Percentiles rank a stretch among this genome's conserved stretches.
Evolutionary conservation across 768 basidiomycete species (phyloP).

Genomic region (Lentinus brumalis): DNA sequence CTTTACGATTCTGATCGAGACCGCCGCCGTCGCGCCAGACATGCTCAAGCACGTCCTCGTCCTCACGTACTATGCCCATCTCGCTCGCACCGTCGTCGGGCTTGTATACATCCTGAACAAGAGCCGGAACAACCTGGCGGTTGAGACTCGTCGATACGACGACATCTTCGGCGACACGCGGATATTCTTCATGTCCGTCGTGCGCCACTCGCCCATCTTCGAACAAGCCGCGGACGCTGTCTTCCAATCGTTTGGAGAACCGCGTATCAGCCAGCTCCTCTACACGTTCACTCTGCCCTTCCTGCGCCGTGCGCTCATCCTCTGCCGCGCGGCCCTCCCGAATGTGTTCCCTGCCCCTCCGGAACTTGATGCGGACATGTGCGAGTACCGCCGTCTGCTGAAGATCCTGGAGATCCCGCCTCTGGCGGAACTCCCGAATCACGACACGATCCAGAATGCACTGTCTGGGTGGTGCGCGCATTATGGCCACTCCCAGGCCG

Average conservation of each 20-base stretch:
- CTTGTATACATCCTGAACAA: conserved; percentile 83
- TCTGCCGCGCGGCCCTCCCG: conserved; percentile 76
- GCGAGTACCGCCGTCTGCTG: conserved; percentile 83
- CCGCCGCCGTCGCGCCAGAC: conserved; percentile 87
- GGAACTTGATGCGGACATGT: conserved; percentile 43
- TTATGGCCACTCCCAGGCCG: conserved; percentile 79
- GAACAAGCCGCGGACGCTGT: conserved; percentile 82
- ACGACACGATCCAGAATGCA: conserved; percentile 88
- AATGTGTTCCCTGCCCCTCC: conserved; percentile 58
- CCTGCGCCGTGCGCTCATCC: conserved; percentile 82
- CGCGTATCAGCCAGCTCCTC: conserved; percentile 80
- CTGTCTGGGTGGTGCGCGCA: conserved; percentile 89
- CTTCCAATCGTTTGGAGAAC: conserved; percentile 81
- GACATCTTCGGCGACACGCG: conserved; percentile 82
- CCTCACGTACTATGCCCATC: conserved; percentile 86
- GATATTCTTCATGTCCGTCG: conserved; percentile 90
- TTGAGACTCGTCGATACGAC: conserved; percentile 57
- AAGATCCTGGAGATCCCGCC: conserved; percentile 76
- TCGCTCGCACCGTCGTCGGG: conserved; percentile 85
- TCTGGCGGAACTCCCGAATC: conserved; percentile 75
- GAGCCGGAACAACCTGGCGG: conserved; percentile 51
- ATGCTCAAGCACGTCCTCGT: conserved; percentile 88
- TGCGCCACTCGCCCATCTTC: conserved; percentile 85
- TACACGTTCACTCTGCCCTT: conserved; percentile 92
- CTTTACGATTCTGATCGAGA: conserved; percentile 85